Conservation (phyloP, 2,329 filamentous ascomycete genomes). For the Ceratocystis destructans region DNA sequence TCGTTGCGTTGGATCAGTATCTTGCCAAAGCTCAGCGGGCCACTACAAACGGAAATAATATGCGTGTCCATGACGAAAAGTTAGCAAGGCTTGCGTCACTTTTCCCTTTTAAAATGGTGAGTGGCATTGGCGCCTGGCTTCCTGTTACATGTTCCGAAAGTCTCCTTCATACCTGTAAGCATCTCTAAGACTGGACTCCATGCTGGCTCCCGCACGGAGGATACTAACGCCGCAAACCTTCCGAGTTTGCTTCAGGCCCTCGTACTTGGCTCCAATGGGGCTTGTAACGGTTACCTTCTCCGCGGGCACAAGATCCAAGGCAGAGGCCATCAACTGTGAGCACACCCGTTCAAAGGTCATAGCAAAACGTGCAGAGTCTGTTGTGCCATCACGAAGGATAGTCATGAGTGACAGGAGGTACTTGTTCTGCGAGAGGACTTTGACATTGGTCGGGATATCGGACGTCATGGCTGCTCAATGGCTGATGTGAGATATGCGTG, state of each 20-base stretch:
- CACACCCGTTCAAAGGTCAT: constrained; percentile 18
- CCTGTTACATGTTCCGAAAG: background rate
- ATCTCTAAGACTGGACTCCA: constrained; percentile 25
- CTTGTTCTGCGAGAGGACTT: constrained; percentile 18
- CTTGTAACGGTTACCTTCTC: constrained; percentile 16
- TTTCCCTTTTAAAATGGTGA: background rate
- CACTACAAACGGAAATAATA: constrained; percentile 16
- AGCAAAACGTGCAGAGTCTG: constrained; percentile 16
- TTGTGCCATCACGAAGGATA: constrained; percentile 17
- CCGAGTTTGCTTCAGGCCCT: constrained; percentile 13
- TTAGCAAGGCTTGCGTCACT: background rate
- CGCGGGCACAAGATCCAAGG: constrained; percentile 18
- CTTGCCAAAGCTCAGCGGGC: constrained; percentile 25
- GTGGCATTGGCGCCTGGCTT: background rate
- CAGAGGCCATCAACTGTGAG: constrained; percentile 18
- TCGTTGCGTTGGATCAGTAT: constrained; percentile 27
- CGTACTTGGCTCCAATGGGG: constrained; percentile 19
- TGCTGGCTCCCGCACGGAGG: constrained; percentile 25
- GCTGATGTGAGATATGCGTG: background rate
- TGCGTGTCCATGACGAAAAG: background rate
- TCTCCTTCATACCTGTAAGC: constrained; percentile 22
- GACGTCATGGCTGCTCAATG: background rate
- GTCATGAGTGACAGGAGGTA: constrained; percentile 21
- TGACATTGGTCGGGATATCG: constrained; percentile 11
- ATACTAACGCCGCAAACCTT: constrained; percentile 26